phyloP scores from a whole-genome alignment of 1,284 basidiomycete genomes.

The Tilletia walkeri region DNA sequence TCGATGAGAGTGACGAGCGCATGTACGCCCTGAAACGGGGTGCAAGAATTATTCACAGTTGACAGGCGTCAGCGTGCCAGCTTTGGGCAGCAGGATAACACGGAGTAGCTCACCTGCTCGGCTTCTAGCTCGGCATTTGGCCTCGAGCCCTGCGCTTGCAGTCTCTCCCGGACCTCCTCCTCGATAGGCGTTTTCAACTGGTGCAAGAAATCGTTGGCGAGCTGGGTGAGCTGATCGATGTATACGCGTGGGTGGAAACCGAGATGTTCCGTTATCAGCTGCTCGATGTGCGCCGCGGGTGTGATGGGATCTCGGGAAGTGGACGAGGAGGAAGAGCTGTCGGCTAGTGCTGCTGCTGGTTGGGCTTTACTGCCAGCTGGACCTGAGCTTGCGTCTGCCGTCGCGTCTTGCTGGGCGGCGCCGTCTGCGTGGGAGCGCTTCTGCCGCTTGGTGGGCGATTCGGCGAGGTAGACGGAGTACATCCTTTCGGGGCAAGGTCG shows the following conservation, averaged over 20 bases:
- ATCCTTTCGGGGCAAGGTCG: background rate
- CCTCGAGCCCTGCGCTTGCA: constrained; percentile 23
- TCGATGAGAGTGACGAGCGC: constrained; percentile 49
- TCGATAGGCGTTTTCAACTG: constrained; percentile 44
- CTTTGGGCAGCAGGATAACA: background rate
- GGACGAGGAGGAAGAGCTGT: background rate
- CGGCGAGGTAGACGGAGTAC: constrained; percentile 8
- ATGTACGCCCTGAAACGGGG: constrained; percentile 38
- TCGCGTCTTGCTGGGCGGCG: background rate
- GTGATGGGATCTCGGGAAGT: background rate
- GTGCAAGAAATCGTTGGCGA: constrained; percentile 52
- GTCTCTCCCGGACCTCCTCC: constrained; percentile 27
- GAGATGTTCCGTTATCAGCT: constrained; percentile 53
- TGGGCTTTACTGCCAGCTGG: background rate
- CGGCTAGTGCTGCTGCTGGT: background rate
- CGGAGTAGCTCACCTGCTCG: constrained; percentile 27
- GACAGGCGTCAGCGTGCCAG: background rate
- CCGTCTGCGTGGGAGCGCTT: constrained; percentile 1
- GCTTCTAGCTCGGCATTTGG: constrained; percentile 40
- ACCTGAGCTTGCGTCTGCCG: too few relatives aligned
- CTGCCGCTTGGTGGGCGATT: constrained; percentile 15
- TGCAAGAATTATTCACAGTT: background rate
- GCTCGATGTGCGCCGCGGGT: constrained; percentile 17
- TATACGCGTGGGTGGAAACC: constrained; percentile 50
- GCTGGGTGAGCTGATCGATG: constrained; percentile 49